These are phyloP conservation scores for Penicillium sp. DNA, from an alignment of 2,329 filamentous ascomycete genomes.

Conservation along the genomic window DNA sequence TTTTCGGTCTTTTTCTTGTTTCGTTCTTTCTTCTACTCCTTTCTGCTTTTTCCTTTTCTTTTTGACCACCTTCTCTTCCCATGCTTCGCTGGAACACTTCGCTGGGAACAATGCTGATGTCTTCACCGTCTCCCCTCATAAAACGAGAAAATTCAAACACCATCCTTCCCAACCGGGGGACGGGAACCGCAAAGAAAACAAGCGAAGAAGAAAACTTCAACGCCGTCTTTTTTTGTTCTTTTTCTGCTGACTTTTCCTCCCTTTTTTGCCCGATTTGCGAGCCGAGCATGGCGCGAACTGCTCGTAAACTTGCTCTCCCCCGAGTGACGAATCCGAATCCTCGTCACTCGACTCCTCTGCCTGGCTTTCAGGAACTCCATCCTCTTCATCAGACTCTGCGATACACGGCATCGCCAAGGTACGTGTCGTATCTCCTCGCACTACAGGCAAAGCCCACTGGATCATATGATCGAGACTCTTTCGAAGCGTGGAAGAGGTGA, in stretches of 20 bases:
- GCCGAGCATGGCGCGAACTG: background rate
- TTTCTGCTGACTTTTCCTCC: background rate
- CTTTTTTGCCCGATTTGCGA: background rate
- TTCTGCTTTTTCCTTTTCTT: background rate
- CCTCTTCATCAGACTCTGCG: slow-evolving; percentile 1
- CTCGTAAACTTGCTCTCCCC: background rate
- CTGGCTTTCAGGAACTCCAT: background rate
- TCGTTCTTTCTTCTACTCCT: too few relatives aligned
- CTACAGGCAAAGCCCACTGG: slow-evolving; percentile 6
- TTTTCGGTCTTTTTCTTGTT: too few relatives aligned
- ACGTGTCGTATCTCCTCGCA: slow-evolving; percentile 2
- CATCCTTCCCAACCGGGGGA: too few relatives aligned
- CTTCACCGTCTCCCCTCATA: background rate
- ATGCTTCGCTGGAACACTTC: background rate
- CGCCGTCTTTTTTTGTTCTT: background rate
- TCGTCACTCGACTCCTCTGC: background rate
- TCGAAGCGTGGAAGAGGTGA: slow-evolving; percentile 1
- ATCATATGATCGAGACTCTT: slow-evolving; percentile 1
- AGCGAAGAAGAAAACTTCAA: background rate
- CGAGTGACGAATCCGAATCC: background rate
- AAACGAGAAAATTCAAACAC: too few relatives aligned
- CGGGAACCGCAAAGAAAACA: too few relatives aligned
- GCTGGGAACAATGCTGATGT: background rate
- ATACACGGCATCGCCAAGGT: background rate
- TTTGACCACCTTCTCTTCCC: background rate